A percentile compares a stretch with the other conserved stretches of the same genome.
Evolutionary conservation across 495 filamentous ascomycete species (phyloP).

Genomic region (Annulohypoxylon maeteangense): DNA sequence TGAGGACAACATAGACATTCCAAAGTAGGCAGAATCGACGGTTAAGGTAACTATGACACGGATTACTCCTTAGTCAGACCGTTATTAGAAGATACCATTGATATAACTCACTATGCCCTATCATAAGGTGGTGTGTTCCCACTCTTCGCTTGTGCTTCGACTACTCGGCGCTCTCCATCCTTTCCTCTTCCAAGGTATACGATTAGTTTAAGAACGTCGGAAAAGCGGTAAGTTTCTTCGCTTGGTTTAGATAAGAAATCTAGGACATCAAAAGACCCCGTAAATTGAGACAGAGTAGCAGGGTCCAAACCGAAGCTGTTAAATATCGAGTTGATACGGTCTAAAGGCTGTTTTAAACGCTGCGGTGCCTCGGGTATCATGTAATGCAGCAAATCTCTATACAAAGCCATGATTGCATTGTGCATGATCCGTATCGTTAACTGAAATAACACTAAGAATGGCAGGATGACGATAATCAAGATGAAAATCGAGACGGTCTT

Average conservation of each 20-base stretch:
- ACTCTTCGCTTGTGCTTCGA: background rate
- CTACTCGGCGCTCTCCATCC: background rate
- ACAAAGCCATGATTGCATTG: background rate
- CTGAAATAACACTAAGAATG: slow-evolving; percentile 8
- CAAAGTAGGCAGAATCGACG: slow-evolving; percentile 1
- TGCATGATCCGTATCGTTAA: background rate
- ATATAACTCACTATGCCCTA: background rate
- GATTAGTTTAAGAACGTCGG: slow-evolving; percentile 9
- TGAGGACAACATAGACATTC: slow-evolving; percentile 9
- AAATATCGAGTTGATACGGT: slow-evolving; percentile 12
- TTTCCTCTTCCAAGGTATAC: slow-evolving; percentile 17
- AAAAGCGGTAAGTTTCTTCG: slow-evolving; percentile 10
- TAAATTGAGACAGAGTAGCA: background rate
- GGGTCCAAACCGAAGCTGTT: background rate
- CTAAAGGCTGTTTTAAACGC: background rate
- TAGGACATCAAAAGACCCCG: background rate
- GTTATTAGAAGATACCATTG: background rate
- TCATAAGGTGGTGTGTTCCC: background rate
- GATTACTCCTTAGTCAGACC: background rate
- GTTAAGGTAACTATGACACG: background rate
- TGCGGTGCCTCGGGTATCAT: background rate
- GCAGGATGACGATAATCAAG: slow-evolving; percentile 9
- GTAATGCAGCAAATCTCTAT: slow-evolving; percentile 8
- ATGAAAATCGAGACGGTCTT: slow-evolving; percentile 22
- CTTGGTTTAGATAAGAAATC: slow-evolving; percentile 13